These are phyloP conservation scores for Neurospora cerealis DNA, from an alignment of 495 filamentous ascomycete genomes.

Conservation along the genomic window DNA sequence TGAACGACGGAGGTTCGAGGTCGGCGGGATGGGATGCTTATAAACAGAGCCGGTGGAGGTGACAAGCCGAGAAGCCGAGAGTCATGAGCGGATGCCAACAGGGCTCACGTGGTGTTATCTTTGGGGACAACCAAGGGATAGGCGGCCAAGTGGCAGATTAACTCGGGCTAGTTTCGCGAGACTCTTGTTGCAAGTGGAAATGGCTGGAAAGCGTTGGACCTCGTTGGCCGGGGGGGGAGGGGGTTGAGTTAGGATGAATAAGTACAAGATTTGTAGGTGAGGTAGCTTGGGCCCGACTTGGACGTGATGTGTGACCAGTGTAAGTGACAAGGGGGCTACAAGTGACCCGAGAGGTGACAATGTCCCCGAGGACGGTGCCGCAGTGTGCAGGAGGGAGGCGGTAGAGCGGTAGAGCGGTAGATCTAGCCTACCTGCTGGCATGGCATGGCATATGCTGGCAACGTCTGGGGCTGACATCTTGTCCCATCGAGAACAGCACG, in stretches of 20 bases:
- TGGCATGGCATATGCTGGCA: neutral
- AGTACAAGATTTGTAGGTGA: neutral
- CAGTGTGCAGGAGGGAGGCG: neutral
- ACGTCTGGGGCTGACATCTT: neutral
- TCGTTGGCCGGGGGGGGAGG: neutral
- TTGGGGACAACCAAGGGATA: neutral
- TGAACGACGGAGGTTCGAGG: neutral
- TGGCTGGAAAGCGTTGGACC: slow-evolving; percentile 21
- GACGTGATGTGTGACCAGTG: neutral
- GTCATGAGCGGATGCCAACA: neutral
- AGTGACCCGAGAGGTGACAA: neutral
- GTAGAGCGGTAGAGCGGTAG: neutral
- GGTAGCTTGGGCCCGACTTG: neutral
- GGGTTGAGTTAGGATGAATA: neutral
- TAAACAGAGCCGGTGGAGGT: slow-evolving; percentile 13
- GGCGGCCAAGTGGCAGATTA: slow-evolving; percentile 10
- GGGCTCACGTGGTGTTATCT: slow-evolving; percentile 14
- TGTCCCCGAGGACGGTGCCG: neutral
- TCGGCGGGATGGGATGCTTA: slow-evolving; percentile 3
- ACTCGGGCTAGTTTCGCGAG: slow-evolving; percentile 4
- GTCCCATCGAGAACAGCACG: neutral
- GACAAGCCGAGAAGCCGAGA: neutral
- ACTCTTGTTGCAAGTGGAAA: slow-evolving; percentile 16
- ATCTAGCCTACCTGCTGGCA: neutral
- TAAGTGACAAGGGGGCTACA: neutral